Evolutionary conservation across 2,329 filamentous ascomycete genomes (phyloP).

Genomic region (Hansfordia pulvinata): DNA sequence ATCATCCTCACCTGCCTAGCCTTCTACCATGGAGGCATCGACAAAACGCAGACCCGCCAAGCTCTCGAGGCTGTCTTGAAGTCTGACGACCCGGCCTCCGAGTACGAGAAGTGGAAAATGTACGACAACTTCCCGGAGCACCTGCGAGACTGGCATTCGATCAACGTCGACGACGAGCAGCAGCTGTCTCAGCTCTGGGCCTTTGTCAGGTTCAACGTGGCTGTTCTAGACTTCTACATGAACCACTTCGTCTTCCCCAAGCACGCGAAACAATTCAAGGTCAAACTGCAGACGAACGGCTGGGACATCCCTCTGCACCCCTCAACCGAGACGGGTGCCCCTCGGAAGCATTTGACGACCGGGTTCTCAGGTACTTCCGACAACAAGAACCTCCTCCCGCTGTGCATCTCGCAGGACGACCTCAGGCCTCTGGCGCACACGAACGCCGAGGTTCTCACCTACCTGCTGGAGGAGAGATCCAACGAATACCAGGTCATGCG

Average conservation of each 20-base stretch:
- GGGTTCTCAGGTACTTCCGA: constrained; percentile 65
- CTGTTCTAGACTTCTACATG: constrained; percentile 44
- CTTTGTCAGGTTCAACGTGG: constrained; percentile 30
- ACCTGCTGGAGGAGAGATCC: constrained; percentile 39
- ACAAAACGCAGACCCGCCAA: constrained; percentile 29
- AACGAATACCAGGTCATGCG: constrained; percentile 26
- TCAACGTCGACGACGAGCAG: constrained; percentile 44
- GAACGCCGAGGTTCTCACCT: constrained; percentile 48
- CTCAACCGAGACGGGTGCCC: constrained; percentile 8
- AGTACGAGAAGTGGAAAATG: constrained; percentile 38
- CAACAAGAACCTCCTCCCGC: constrained; percentile 41
- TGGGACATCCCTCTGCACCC: constrained; percentile 49
- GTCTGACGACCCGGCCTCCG: constrained; percentile 39
- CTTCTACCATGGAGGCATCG: constrained; percentile 52
- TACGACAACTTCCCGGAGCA: constrained; percentile 25
- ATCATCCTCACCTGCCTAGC: constrained; percentile 51
- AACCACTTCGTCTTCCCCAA: constrained; percentile 51
- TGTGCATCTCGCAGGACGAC: constrained; percentile 49
- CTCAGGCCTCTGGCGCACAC: constrained; percentile 41
- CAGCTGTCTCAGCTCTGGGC: constrained; percentile 37
- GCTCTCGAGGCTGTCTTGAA: constrained; percentile 35
- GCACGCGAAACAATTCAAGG: constrained; percentile 49
- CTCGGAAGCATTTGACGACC: constrained; percentile 35
- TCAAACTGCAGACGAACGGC: constrained; percentile 50
- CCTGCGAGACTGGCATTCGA: constrained; percentile 35